A percentile compares a stretch with the other conserved stretches of the same genome.
phyloP scores from a whole-genome alignment of 2,329 filamentous ascomycete species.

The Chaetomium olivaceum region DNA sequence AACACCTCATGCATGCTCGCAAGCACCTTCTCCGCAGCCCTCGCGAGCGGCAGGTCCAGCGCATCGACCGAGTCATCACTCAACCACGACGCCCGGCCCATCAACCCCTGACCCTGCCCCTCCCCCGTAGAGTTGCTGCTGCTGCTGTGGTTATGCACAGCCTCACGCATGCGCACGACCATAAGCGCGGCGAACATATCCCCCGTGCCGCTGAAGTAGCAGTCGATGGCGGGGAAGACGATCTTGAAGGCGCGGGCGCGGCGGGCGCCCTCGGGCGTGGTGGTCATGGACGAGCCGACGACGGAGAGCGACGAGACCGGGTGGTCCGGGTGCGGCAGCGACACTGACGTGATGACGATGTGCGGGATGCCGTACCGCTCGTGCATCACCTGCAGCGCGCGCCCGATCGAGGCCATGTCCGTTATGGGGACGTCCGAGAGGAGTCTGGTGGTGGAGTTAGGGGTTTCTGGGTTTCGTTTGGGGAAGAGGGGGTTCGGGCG shows the following conservation, averaged over 20 bases:
- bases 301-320: constrained; percentile 62
- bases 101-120: constrained; percentile 42
- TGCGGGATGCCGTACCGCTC: constrained; percentile 75
- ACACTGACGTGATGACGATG: constrained; percentile 88
- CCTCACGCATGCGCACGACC: constrained; percentile 83
- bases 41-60: constrained; percentile 76
- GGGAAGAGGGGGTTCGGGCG: not conserved
- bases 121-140: too few relatives aligned
- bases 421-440: constrained; percentile 83
- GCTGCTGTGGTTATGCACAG: constrained; percentile 52
- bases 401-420: constrained; percentile 69
- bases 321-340: constrained; percentile 58
- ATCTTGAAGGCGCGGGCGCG: constrained; percentile 84
- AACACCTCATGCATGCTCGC: constrained; percentile 91
- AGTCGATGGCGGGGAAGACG: constrained; percentile 81
- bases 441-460: constrained; percentile 53
- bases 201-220: constrained; percentile 94
- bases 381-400: constrained; percentile 78
- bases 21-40: constrained; percentile 81
- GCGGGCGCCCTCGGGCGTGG: constrained; percentile 47
- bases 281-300: constrained; percentile 73
- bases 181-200: constrained; percentile 98
- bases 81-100: constrained; percentile 66
- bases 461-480: not conserved
- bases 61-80: constrained; percentile 70